Evolutionary conservation across 2,329 filamentous ascomycete species (phyloP), one percentile per base, ranked within the genome.

Genomic region (Hypoxylon sp.): DNA sequence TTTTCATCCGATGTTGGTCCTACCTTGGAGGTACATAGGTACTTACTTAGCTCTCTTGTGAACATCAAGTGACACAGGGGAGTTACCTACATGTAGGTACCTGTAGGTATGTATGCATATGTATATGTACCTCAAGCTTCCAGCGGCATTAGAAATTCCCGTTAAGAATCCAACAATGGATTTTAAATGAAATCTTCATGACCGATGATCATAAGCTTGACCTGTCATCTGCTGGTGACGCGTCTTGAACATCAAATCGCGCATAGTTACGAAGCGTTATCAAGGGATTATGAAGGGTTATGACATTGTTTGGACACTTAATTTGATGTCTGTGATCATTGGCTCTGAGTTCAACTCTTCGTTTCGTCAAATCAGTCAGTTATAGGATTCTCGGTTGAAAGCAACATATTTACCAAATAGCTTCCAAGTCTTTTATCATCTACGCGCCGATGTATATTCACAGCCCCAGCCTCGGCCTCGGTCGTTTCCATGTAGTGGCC

Each of bases 1-100:
- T 39, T 3, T 60, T 59, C 3, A 63, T 70, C 67, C 67, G 67
- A 58, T 46, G 14, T 19, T 31, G 31, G 29, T 56, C 53, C 35
- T 42, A 17, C 19, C 3, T 10, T 31, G 6, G 29, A 22, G n/a
- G 39, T 44, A 44, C 39, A 1, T 22, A 22, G 39, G 39, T 44
- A 44, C 17, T 3, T 44, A 22, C 19, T 3, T 44, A 3, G 14
- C 35, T 6, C 35, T 3, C 14, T 37, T 37, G 13, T 31, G 29
- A 31, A 31, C 29, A 31, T n/a, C n/a, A n/a, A n/a, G n/a, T 31
- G 29, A 37, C 13, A n/a, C 17, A 6, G n/a, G 37, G 6, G 29
- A 31, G 5, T 31, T 44, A 42, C 5, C 6, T 42, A 42, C 37
- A 13, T 3, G 14, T 42, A 42, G 37, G 13, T 5, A 37, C 14